A percentile compares a stretch with the other conserved stretches of the same genome.
Conservation (phyloP, 805 yeast species). For the Starmerella bombicola region DNA sequence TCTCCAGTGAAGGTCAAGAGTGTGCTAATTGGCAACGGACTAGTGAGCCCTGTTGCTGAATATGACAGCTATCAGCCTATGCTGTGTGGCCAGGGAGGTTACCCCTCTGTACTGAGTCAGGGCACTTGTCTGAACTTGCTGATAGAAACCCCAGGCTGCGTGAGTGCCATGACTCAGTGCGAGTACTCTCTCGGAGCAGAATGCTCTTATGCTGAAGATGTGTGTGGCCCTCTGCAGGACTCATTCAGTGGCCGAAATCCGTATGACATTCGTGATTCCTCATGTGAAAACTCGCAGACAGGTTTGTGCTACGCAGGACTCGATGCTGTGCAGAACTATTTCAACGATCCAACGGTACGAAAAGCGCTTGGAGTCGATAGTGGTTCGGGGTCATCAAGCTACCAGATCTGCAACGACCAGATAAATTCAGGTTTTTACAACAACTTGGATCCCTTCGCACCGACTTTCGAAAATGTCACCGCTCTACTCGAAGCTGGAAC, state of each 20-base stretch:
- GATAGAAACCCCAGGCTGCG: conserved; percentile 9
- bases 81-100: conserved; percentile 87
- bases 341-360: conserved; percentile 44
- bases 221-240: conserved; percentile 13
- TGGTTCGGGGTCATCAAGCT: conserved; percentile 32
- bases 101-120: conserved; percentile 27
- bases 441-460: conserved; percentile 68
- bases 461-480: conserved; percentile 61
- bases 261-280: conserved; percentile 47
- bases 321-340: conserved; percentile 39
- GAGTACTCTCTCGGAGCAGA: conserved; percentile 6
- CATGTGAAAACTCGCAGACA: conserved; percentile 52
- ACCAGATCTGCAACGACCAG: conserved; percentile 59
- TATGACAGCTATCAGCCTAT: conserved; percentile 73
- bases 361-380: conserved; percentile 44
- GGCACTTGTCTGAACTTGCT: conserved; percentile 15
- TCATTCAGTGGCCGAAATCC: conserved; percentile 40
- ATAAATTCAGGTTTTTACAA: conserved; percentile 48
- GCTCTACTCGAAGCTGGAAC: conserved; percentile 55
- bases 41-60: conserved; percentile 74
- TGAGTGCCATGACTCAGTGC: conserved; percentile 11
- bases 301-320: conserved; percentile 44
- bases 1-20: conserved; percentile 57
- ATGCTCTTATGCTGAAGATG: conserved; percentile 11
- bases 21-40: conserved; percentile 83